A percentile compares a stretch with the other conserved stretches of the same genome.
These are phyloP conservation scores for Annulohypoxylon moriforme DNA, from an alignment of 495 filamentous ascomycete genomes.

Conservation along the genomic window DNA sequence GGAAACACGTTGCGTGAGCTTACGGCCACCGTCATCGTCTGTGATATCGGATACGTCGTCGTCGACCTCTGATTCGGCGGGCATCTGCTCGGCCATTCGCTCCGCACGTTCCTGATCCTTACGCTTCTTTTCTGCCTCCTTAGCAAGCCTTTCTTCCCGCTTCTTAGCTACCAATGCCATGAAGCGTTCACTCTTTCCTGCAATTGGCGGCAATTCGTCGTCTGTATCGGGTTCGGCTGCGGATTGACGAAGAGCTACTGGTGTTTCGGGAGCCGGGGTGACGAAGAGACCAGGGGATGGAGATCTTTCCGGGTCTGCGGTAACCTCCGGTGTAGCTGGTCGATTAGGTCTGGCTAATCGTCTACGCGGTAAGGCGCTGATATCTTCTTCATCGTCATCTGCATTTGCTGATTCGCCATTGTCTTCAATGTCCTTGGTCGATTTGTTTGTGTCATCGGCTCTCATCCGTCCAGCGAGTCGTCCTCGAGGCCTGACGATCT, in stretches of 20 bases:
- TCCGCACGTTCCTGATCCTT: constrained; percentile 63
- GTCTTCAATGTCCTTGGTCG: constrained; percentile 9
- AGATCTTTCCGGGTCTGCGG: constrained; percentile 21
- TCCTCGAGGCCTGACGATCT: constrained; percentile 71
- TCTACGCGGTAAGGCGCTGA: constrained; percentile 46
- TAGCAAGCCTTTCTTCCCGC: constrained; percentile 73
- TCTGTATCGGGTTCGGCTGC: constrained; percentile 56
- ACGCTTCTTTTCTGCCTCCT: constrained; percentile 66
- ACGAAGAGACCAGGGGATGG: constrained; percentile 55
- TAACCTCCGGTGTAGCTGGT: constrained; percentile 49
- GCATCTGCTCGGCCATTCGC: constrained; percentile 47
- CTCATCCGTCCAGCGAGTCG: constrained; percentile 78
- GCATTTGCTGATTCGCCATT: not conserved
- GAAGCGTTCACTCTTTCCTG: constrained; percentile 67
- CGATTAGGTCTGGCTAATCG: constrained; percentile 48
- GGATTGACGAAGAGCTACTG: constrained; percentile 19
- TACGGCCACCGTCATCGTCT: constrained; percentile 67
- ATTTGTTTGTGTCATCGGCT: constrained; percentile 40
- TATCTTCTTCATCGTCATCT: constrained; percentile 46
- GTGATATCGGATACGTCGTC: constrained; percentile 62
- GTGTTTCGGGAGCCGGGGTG: constrained; percentile 50
- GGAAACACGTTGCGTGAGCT: constrained; percentile 68
- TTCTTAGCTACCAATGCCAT: constrained; percentile 77
- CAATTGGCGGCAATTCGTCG: constrained; percentile 57
- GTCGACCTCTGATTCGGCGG: constrained; percentile 54